phyloP scores from a whole-genome alignment of 768 basidiomycete genomes.

The Xerocomellus intermedius region DNA sequence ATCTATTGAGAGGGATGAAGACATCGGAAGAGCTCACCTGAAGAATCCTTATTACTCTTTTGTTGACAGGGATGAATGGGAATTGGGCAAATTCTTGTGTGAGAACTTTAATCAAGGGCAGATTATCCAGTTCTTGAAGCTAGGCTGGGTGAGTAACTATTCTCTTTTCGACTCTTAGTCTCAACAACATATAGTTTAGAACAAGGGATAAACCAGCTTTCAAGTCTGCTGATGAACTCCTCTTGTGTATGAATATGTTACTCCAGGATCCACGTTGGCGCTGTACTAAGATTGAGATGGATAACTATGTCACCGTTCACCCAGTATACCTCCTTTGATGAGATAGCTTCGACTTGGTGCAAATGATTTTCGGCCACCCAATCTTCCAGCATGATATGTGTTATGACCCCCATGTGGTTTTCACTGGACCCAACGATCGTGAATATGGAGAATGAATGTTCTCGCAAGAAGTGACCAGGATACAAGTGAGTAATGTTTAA shows the following conservation, averaged over 20 bases:
- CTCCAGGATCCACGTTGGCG: neutral
- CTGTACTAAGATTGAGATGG: neutral
- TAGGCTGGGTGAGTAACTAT: neutral
- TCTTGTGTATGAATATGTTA: neutral
- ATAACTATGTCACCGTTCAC: neutral
- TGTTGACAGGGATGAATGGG: neutral
- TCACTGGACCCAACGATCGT: neutral
- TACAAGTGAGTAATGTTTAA: neutral
- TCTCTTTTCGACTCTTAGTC: too few relatives aligned
- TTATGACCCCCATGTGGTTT: neutral
- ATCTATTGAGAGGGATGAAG: neutral
- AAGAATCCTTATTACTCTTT: neutral
- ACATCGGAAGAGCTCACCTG: neutral
- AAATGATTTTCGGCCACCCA: neutral
- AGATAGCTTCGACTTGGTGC: neutral
- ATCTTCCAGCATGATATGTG: neutral
- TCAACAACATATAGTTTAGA: rapidly evolving
- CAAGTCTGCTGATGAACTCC: neutral
- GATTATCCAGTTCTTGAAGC: neutral
- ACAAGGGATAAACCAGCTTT: neutral
- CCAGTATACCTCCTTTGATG: neutral
- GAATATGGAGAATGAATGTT: neutral
- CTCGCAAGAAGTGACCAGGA: neutral
- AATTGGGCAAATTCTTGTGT: neutral
- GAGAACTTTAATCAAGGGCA: neutral